These are phyloP conservation scores for Daphne laureola DNA, from an alignment of 441 rosid genomes.

Conservation along the genomic window DNA sequence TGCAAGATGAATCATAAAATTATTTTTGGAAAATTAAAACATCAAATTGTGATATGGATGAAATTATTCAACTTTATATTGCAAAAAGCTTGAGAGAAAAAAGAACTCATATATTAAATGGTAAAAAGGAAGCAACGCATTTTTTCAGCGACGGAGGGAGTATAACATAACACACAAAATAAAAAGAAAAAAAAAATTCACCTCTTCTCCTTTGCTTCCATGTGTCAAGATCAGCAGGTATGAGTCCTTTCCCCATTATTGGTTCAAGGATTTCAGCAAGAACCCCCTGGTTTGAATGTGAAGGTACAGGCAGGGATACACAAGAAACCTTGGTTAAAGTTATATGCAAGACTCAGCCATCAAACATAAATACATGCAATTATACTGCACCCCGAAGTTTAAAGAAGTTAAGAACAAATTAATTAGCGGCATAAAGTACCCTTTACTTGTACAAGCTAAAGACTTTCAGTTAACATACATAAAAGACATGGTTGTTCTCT, in stretches of 20 bases:
- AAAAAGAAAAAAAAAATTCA: constrained; percentile 18
- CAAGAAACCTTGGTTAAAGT: constrained; percentile 1
- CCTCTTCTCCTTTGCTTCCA: constrained; percentile 98
- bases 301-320: constrained; percentile 1
- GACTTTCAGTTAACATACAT: no score
- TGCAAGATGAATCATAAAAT: no score
- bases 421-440: no score
- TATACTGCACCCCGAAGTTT: no score
- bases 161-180: not conserved
- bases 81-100: not conserved
- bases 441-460: no score
- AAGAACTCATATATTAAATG: no score
- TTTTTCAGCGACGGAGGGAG: no score
- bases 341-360: not conserved
- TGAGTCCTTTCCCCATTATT: constrained; percentile 95
- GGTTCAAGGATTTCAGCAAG: constrained; percentile 97
- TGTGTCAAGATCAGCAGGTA: constrained; percentile 87
- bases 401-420: no score
- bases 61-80: not conserved
- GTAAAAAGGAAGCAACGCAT: no score
- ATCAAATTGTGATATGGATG: not conserved
- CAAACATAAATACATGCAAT: no score
- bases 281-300: constrained; percentile 51
- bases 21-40: not conserved
- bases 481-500: no score